Evolutionary conservation across 805 yeast species (phyloP), one percentile per base, ranked within the genome.

Genomic region (Ogataea paraovalis): DNA sequence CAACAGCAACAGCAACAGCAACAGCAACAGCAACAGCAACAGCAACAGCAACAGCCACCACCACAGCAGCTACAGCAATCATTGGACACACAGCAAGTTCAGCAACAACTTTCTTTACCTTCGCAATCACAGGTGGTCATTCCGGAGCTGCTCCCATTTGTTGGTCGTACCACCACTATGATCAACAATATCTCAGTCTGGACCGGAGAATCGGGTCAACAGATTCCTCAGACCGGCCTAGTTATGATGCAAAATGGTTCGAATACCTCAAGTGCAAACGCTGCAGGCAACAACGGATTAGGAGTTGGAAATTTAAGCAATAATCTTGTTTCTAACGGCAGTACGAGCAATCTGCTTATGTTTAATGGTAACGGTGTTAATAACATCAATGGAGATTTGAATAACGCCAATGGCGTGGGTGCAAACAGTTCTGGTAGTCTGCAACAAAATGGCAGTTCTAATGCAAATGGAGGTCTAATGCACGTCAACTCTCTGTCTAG

Each of bases 171-270:
- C 1, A 79, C 78, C 37, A 74, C 74, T 28, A 80, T 80, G 85
- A 80, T 80, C 55, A 78, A 71, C 56, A 78, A 79, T 54, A 80
- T 80, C 33, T 77, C 82, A 0, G 75, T 74, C 1, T 80, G 85
- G 85, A 79, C 83, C 0, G 78, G 75, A 18, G 74, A 71, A 49
- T 64, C 69, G 30, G 75, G 74, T 32, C 74, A 68, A 47, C 71
- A 68, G 49, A 61, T 68, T 19, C 70, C 69, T 13, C 69, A 66
- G 46, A 64, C 69, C 3, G 69, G 71, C 2, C 51, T 66, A 27
- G 60, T 58, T 14, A 60, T 58, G 56, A 51, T 62, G 21, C 62
- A 61, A 41, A 51, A 53, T 36, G 50, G 50, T 14, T 39, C 43
- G 18, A 12, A 41, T 18, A 46, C 36, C n/a, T n/a, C 37, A 30